Conservation (phyloP, 192 early-diverging fungal species). For the Rhizoclosmatium globosum region DNA sequence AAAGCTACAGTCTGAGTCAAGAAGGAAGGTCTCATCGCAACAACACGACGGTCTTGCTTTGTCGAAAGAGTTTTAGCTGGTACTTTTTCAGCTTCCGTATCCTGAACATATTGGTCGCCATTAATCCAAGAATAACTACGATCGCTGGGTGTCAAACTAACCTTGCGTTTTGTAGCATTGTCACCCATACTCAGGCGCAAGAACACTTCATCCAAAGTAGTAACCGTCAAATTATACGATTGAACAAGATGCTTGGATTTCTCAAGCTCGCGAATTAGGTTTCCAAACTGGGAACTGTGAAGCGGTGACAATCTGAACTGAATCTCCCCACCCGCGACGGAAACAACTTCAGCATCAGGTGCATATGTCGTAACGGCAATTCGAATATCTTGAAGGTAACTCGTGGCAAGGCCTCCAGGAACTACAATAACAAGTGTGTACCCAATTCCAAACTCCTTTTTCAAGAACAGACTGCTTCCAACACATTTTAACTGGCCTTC, state of each 20-base stretch:
- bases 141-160: not conserved
- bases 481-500: constrained; percentile 57
- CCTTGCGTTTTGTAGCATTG: constrained; percentile 37
- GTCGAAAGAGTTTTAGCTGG: not conserved
- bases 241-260: not conserved
- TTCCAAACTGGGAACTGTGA: not conserved
- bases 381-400: constrained; percentile 37
- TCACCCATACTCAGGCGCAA: constrained; percentile 1
- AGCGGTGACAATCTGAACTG: constrained; percentile 11
- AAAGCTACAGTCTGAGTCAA: not conserved
- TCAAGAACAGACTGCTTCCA: constrained; percentile 67
- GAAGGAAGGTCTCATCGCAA: not conserved
- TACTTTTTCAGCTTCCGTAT: not conserved
- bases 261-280: constrained; percentile 1
- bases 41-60: not conserved
- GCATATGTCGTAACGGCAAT: constrained; percentile 34
- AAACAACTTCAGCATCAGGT: constrained; percentile 5
- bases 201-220: constrained; percentile 39
- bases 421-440: constrained; percentile 56
- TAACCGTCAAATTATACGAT: constrained; percentile 6
- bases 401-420: not conserved
- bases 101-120: too few relatives aligned
- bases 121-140: not conserved
- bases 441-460: constrained; percentile 63
- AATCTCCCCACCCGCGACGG: constrained; percentile 14